Base-by-base conservation (phyloP, 805 yeast genomes). In the Nakazawaea sp. region DNA sequence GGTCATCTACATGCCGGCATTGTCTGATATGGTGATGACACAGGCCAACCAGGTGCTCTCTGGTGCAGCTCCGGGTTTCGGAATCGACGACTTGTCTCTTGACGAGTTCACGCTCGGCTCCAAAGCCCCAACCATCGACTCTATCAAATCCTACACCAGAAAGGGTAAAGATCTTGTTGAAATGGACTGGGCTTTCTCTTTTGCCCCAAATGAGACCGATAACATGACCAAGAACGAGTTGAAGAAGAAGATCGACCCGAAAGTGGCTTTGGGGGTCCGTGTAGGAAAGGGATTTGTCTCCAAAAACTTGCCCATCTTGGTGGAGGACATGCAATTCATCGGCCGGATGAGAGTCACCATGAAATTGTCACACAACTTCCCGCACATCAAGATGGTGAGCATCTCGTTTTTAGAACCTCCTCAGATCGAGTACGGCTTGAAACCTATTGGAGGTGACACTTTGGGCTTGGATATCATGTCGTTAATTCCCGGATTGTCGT, bases 371-470 rank as follows among this genome's bases (percentile, higher is more conserved):
- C 69, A 72, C 32, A 68, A 70, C 49, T 82, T 84, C 56, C 95
- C 95, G n/a, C 88, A 83, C 49, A 81, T 84, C 42, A 78, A 77
- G 43, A 58, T 74, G 47, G 85, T 84, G 7, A 76, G 86, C 15
- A 64, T 83, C 39, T 81, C 78, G 44, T 74, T 84, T 49, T 62
- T 84, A 50, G 90, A 83, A 55, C 81, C 90, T 15, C 92, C 92
- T 27, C 66, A 70, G 21, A 81, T 84, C 51, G 89, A 81, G 52
- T 84, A 82, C 55, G 81, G 78, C 16, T 71, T 84, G 64, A 84
- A 84, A 54, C 95, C 95, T 8, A 81, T 84, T 36, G 92, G 92
- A 55, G 92, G 94, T 61, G 90, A 84, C 54, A 79, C 89, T n/a
- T 69, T 84, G 43, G 95, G 95, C 43, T 52, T 84, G 30, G 95